Conservation (phyloP, 2,329 filamentous ascomycete species). For the Alternaria incomplexa region DNA sequence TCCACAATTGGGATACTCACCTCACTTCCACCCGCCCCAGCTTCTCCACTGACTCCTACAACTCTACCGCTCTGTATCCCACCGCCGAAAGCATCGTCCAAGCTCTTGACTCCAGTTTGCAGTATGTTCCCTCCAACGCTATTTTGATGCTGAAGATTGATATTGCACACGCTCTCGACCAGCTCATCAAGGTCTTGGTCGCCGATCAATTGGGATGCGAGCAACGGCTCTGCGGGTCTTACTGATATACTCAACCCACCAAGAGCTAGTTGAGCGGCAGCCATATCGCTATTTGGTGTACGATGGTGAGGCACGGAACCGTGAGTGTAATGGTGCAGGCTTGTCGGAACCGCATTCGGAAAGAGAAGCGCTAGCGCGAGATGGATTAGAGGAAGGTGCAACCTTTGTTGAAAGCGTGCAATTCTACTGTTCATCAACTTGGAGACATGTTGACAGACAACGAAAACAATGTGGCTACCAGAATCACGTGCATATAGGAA, state of each 20-base stretch:
- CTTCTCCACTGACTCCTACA: conserved; percentile 45
- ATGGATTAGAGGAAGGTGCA: not conserved
- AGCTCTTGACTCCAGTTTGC: conserved; percentile 27
- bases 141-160: not conserved
- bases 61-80: conserved; percentile 47
- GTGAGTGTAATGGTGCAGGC: not conserved
- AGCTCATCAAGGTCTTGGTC: conserved; percentile 26
- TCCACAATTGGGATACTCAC: conserved; percentile 20
- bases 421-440: not conserved
- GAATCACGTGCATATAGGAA: not conserved
- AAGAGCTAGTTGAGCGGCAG: not conserved
- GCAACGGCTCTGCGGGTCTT: conserved; percentile 18
- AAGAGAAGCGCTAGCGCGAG: not conserved
- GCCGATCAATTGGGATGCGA: conserved; percentile 22
- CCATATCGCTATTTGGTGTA: not conserved
- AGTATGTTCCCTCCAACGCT: conserved; percentile 10
- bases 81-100: conserved; percentile 48
- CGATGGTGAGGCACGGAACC: not conserved
- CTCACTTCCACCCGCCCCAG: conserved; percentile 24
- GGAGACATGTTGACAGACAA: not conserved
- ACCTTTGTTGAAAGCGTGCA: not conserved
- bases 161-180: conserved; percentile 8
- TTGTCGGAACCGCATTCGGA: not conserved
- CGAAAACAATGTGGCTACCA: not conserved
- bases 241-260: not conserved